Base-by-base conservation (phyloP, 2,329 filamentous ascomycete species). In the Polychaeton citri region DNA sequence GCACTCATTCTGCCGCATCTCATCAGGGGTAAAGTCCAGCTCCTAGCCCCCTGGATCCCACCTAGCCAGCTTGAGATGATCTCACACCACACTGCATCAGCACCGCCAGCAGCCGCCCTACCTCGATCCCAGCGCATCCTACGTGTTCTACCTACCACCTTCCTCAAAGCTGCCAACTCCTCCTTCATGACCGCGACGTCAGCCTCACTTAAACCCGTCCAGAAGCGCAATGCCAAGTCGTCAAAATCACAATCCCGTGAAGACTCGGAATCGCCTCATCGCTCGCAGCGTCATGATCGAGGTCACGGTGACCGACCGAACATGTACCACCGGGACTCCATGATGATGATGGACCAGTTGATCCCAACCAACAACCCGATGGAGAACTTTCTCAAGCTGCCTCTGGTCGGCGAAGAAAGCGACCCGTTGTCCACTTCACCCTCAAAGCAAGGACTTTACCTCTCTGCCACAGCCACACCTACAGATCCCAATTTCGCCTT, bases 11-110 rank as follows among this genome's bases (percentile, higher is more conserved):
- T 98, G 74, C 90, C 90, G 3, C 87, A 95, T 50, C 84, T 95
- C 52, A 92, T 98, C 42, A 80, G 87, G 5, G 90, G 90, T 15
- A 80, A 85, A 36, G 90, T 98, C 37, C 90, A 98, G 58, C 73
- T 98, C 2, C 71, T 98, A 6, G 88, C 90, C 1, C 90, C 90
- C 0, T 95, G 86, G 90, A 96, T 98, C 32, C 90, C 90, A 1
- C 90, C 90, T 0, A 96, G 85, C 4, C 86, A 94, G 55, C 81
- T 94, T 68, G 86, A 78, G 36, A 77, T 81, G 13, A 79, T 87
- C 44, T 49, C 51, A 48, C 34, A 64, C 55, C 48, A 64, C 52
- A 42, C 50, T 6, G 41, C 48, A 12, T 47, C 52, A 3, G 60
- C 80, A 3, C 80, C 83, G 0, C 87, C 87, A 0, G 79, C 79